These are phyloP conservation scores for Colletotrichum orbiculare DNA, from an alignment of 2,329 filamentous ascomycete species.

Conservation along the genomic window DNA sequence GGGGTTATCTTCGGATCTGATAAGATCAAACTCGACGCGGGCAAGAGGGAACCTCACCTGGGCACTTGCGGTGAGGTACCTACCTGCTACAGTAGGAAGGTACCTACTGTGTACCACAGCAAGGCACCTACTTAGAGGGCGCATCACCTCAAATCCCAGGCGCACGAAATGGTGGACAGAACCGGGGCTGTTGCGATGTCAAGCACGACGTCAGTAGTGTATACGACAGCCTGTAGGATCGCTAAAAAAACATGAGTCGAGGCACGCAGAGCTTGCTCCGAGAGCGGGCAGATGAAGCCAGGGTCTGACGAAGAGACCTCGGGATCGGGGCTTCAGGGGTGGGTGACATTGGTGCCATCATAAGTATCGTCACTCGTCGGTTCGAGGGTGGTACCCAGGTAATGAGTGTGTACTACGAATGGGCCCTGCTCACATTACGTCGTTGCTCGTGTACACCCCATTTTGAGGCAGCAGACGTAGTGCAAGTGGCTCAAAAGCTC, in stretches of 20 bases:
- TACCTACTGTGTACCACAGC: neutral
- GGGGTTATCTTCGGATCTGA: slow-evolving; percentile 64
- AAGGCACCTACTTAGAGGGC: neutral
- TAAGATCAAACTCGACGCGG: slow-evolving; percentile 55
- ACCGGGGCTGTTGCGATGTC: slow-evolving; percentile 20
- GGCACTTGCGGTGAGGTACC: neutral
- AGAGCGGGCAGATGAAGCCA: slow-evolving; percentile 25
- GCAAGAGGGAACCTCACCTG: neutral
- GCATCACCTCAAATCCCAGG: slow-evolving; percentile 5
- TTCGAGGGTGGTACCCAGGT: too few species aligned
- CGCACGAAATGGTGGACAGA: neutral
- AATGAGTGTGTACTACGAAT: too few species aligned
- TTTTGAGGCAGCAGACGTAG: too few species aligned
- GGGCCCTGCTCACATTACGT: too few species aligned
- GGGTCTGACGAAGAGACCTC: slow-evolving; percentile 33
- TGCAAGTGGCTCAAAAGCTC: too few species aligned
- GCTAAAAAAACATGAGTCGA: slow-evolving; percentile 33
- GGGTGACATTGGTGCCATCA: slow-evolving; percentile 24
- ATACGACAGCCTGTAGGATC: slow-evolving; percentile 23
- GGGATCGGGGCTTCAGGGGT: slow-evolving; percentile 21
- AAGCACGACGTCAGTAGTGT: neutral
- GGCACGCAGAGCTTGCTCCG: slow-evolving; percentile 31
- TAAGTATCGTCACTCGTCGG: neutral
- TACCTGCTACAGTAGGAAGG: neutral
- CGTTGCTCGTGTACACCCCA: too few species aligned